These are phyloP conservation scores for Termitomyces sp. DNA, from an alignment of 768 basidiomycete species.

Conservation along the genomic window DNA sequence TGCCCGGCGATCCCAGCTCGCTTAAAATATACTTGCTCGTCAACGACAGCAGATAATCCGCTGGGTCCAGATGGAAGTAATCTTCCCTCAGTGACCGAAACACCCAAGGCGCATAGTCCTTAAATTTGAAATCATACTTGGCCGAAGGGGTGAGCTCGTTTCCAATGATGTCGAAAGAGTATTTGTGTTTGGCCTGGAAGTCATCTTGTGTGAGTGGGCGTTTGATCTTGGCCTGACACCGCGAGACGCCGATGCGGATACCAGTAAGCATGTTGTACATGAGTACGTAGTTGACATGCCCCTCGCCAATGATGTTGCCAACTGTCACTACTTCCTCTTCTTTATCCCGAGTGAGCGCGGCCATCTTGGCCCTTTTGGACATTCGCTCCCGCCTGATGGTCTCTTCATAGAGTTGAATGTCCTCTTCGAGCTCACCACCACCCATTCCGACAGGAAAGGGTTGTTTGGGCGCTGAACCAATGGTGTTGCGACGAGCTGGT, in stretches of 20 bases:
- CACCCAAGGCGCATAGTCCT: constrained; percentile 98
- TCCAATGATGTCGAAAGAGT: constrained; percentile 95
- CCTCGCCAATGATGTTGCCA: constrained; percentile 97
- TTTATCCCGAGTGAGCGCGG: constrained; percentile 39
- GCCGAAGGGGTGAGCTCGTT: constrained; percentile 98
- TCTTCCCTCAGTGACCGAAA: constrained; percentile 95
- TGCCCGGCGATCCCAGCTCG: constrained; percentile 96
- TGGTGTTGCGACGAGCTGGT: constrained; percentile 67
- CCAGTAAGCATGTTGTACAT: constrained; percentile 99
- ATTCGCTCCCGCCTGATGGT: constrained; percentile 76
- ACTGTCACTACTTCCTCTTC: constrained; percentile 61
- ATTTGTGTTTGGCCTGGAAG: constrained; percentile 88
- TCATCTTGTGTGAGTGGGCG: constrained; percentile 82
- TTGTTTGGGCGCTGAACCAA: constrained; percentile 43
- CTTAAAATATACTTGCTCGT: constrained; percentile 98
- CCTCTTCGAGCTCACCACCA: constrained; percentile 62
- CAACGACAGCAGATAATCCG: constrained; percentile 94
- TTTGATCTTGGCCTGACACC: constrained; percentile 94
- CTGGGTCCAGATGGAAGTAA: constrained; percentile 92
- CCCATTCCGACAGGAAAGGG: constrained; percentile 23
- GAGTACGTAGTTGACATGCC: constrained; percentile 96
- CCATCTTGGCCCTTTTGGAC: constrained; percentile 67
- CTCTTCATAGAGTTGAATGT: constrained; percentile 89
- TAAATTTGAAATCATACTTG: constrained; percentile 99
- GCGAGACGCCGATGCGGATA: constrained; percentile 92